A percentile compares a stretch with the other conserved stretches of the same genome.
Evolutionary conservation across 495 filamentous ascomycete species (phyloP).

Genomic region (Penicillium silybi): DNA sequence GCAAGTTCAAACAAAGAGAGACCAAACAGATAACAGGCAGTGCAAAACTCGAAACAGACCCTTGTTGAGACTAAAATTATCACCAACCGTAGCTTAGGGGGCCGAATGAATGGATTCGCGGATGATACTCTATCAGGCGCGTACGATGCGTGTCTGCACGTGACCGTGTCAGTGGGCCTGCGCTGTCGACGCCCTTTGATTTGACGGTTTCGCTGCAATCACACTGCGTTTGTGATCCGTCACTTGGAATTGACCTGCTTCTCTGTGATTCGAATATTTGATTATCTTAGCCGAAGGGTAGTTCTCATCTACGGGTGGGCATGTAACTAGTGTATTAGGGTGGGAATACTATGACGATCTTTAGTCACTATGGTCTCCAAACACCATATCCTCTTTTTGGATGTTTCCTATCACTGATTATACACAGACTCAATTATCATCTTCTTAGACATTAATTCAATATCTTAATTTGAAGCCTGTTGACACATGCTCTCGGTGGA

Average conservation of each 20-base stretch:
- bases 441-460: too few species aligned
- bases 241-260: neutral
- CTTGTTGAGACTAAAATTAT: neutral
- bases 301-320: too few species aligned
- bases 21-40: neutral
- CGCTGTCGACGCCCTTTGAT: neutral
- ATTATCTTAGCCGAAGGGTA: neutral
- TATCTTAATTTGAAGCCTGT: too few species aligned
- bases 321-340: too few species aligned
- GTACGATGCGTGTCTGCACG: neutral
- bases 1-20: slow-evolving; percentile 5
- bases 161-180: neutral
- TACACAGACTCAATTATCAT: too few species aligned
- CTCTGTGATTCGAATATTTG: neutral
- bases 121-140: neutral
- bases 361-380: too few species aligned
- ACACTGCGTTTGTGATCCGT: neutral
- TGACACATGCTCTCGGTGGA: too few species aligned
- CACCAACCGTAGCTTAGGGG: neutral
- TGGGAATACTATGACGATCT: too few species aligned
- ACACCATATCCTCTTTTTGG: too few species aligned
- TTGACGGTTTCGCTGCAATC: neutral
- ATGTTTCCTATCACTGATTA: too few species aligned
- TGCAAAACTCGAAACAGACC: neutral
- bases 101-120: neutral